Evolutionary conservation across 805 yeast genomes (phyloP).

Genomic region (Cephaloascus albidus): DNA sequence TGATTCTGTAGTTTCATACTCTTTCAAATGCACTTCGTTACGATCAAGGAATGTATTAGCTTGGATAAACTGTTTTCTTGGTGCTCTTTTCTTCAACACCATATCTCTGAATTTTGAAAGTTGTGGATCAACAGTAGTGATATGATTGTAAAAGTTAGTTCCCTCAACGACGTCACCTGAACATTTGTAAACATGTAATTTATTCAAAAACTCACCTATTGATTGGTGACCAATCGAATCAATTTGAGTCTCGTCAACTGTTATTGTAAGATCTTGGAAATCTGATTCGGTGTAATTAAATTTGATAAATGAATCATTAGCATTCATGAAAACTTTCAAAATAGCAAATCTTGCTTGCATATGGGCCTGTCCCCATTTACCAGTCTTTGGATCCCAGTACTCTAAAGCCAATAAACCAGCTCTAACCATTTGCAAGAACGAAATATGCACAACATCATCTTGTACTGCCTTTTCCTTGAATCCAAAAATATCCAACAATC

Average conservation of each 20-base stretch:
- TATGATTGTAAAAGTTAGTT: slow-evolving; percentile 48
- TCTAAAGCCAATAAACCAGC: slow-evolving; percentile 81
- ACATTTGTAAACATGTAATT: slow-evolving; percentile 72
- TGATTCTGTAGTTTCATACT: slow-evolving; percentile 61
- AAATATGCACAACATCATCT: slow-evolving; percentile 53
- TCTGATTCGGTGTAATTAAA: slow-evolving; percentile 37
- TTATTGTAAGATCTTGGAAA: slow-evolving; percentile 51
- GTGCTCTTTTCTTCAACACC: slow-evolving; percentile 64
- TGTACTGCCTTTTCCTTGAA: slow-evolving; percentile 47
- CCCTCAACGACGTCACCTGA: slow-evolving; percentile 68
- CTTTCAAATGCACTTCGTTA: slow-evolving; percentile 43
- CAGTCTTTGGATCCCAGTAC: slow-evolving; percentile 74
- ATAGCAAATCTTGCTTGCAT: slow-evolving; percentile 90
- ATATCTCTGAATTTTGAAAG: slow-evolving; percentile 56
- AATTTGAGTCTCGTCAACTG: slow-evolving; percentile 53
- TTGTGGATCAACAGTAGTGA: slow-evolving; percentile 60
- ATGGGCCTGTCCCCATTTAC: slow-evolving; percentile 92
- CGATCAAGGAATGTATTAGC: slow-evolving; percentile 55
- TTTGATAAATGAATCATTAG: slow-evolving; percentile 49
- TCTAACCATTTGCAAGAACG: slow-evolving; percentile 76
- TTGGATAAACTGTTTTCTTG: slow-evolving; percentile 79
- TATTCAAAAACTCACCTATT: slow-evolving; percentile 58
- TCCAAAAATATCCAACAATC: slow-evolving; percentile 67
- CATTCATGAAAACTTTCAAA: slow-evolving; percentile 61
- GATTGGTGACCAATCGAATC: slow-evolving; percentile 64